Conservation (phyloP, 1,139 yeast species). For the Blastobotrys serpentis region DNA sequence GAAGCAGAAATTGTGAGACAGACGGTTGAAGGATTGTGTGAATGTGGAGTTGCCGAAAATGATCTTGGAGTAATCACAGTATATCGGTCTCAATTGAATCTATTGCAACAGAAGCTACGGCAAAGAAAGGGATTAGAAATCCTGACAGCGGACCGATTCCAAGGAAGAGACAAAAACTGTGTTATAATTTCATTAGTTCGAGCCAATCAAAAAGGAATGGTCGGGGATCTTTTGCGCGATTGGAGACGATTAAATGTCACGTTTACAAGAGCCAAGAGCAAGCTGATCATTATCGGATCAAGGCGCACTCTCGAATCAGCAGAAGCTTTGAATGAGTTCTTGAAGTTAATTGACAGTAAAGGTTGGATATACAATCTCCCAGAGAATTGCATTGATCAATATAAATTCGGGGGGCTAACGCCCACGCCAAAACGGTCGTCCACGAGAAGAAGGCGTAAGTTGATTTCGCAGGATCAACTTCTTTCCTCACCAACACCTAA, state of each 20-base stretch:
- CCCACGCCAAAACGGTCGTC: constrained; percentile 3
- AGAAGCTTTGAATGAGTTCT: constrained; percentile 58
- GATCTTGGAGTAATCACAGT: constrained; percentile 86
- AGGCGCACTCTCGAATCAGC: constrained; percentile 57
- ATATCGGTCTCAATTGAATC: constrained; percentile 74
- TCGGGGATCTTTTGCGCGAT: constrained; percentile 80
- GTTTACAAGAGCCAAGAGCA: constrained; percentile 83
- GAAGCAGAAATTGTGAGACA: constrained; percentile 69
- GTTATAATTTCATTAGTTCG: constrained; percentile 84
- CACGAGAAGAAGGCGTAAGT: background rate
- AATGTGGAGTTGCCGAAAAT: constrained; percentile 58
- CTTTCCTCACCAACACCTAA: constrained; percentile 6
- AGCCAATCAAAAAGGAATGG: constrained; percentile 62
- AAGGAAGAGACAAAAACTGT: constrained; percentile 93
- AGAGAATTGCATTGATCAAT: constrained; percentile 43
- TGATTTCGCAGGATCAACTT: background rate
- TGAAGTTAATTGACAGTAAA: constrained; percentile 55
- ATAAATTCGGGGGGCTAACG: constrained; percentile 28
- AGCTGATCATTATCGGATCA: constrained; percentile 81
- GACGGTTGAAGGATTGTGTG: constrained; percentile 57
- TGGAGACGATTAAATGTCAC: constrained; percentile 95
- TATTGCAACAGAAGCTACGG: constrained; percentile 49
- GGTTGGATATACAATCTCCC: constrained; percentile 68
- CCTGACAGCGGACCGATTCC: constrained; percentile 92
- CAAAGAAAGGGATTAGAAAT: constrained; percentile 57